These are phyloP conservation scores for Phytophthora crassamura DNA, from an alignment of 352 stramenopile species.

Conservation along the genomic window DNA sequence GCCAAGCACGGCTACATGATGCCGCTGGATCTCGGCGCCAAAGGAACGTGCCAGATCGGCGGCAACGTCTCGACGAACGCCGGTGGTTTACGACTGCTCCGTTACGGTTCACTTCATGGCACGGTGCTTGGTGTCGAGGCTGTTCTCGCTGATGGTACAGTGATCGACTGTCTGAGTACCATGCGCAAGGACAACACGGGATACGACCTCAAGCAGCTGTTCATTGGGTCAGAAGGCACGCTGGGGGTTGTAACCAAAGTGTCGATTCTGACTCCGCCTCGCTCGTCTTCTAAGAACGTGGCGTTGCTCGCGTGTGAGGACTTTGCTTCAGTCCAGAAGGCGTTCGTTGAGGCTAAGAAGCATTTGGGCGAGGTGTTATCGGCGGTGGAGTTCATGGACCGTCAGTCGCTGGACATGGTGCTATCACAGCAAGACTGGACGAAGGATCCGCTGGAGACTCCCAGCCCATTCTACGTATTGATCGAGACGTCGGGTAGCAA, in stretches of 20 bases:
- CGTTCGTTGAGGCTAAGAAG: conserved; percentile 86
- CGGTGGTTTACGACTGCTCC: conserved; percentile 93
- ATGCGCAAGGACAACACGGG: conserved; percentile 98
- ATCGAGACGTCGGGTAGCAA: conserved; percentile 96
- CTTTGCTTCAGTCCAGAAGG: conserved; percentile 71
- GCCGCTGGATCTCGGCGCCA: conserved; percentile 97
- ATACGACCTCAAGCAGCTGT: conserved; percentile 97
- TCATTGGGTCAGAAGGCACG: conserved; percentile 97
- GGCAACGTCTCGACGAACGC: conserved; percentile 97
- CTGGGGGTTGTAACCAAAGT: conserved; percentile 91
- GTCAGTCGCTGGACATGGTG: conserved; percentile 89
- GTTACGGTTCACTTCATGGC: conserved; percentile 95
- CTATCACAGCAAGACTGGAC: conserved; percentile 68
- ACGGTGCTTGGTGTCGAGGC: conserved; percentile 96
- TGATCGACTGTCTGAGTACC: conserved; percentile 92
- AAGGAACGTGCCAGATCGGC: conserved; percentile 97
- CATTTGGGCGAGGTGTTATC: conserved; percentile 94
- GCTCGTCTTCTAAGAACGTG: conserved; percentile 76
- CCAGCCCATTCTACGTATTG: conserved; percentile 93
- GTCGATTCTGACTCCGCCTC: not conserved
- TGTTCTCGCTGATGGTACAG: conserved; percentile 91
- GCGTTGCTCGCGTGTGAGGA: conserved; percentile 89
- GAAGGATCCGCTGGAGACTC: conserved; percentile 70
- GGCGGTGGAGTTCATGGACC: conserved; percentile 97
- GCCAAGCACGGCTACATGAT: conserved; percentile 90